These are phyloP conservation scores for Penicillium tannophilum DNA, from an alignment of 495 filamentous ascomycete genomes.

Conservation along the genomic window DNA sequence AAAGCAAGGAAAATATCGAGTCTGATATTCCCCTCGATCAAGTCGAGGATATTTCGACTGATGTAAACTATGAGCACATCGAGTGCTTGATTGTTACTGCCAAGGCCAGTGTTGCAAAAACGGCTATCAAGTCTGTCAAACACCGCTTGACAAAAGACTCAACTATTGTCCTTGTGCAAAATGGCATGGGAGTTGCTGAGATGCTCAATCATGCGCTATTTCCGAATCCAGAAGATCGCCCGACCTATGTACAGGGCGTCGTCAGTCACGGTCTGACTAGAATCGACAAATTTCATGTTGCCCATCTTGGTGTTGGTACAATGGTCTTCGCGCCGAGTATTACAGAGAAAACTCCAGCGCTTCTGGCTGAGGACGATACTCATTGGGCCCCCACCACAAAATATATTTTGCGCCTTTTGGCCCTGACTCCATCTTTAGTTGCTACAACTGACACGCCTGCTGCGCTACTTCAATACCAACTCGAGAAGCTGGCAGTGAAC, in stretches of 20 bases:
- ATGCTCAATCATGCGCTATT: constrained; percentile 69
- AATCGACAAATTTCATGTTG: constrained; percentile 57
- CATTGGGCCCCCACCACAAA: constrained; percentile 47
- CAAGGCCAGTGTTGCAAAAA: constrained; percentile 57
- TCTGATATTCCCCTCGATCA: constrained; percentile 9
- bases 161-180: constrained; percentile 79
- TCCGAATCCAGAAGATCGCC: constrained; percentile 60
- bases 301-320: constrained; percentile 65
- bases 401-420: constrained; percentile 53
- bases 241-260: constrained; percentile 75
- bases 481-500: constrained; percentile 82
- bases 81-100: constrained; percentile 75
- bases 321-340: constrained; percentile 60
- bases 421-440: constrained; percentile 50
- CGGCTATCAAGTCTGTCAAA: constrained; percentile 57
- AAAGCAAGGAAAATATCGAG: constrained; percentile 19
- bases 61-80: constrained; percentile 53
- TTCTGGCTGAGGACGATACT: constrained; percentile 23
- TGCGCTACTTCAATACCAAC: constrained; percentile 55
- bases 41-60: constrained; percentile 7
- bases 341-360: constrained; percentile 14
- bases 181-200: constrained; percentile 83
- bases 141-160: constrained; percentile 71
- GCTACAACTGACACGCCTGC: constrained; percentile 48
- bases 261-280: constrained; percentile 65